A percentile compares a stretch with the other conserved stretches of the same genome.
These are phyloP conservation scores for Fusarium liriodendri DNA, from an alignment of 2,329 filamentous ascomycete genomes.

Conservation along the genomic window DNA sequence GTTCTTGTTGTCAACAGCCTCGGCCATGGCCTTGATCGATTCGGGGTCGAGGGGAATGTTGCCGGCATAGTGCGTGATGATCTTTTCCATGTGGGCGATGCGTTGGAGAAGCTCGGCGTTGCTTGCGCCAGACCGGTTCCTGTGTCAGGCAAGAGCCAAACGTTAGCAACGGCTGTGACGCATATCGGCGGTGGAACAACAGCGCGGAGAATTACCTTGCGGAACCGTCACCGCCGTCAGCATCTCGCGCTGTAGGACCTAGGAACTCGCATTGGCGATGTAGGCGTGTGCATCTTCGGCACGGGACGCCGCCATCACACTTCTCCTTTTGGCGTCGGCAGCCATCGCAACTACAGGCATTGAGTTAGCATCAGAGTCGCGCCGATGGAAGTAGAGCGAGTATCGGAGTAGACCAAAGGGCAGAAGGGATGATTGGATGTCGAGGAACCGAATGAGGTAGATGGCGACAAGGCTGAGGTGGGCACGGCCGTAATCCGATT, in stretches of 20 bases:
- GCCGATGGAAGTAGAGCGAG: too few relatives aligned
- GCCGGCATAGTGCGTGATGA: constrained; percentile 60
- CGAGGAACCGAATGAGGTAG: neutral
- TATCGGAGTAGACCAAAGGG: neutral
- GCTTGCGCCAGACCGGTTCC: constrained; percentile 38
- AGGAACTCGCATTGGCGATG: constrained; percentile 62
- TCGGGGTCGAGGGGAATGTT: constrained; percentile 47
- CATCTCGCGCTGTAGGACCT: constrained; percentile 47
- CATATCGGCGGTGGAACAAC: neutral
- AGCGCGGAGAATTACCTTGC: constrained; percentile 25
- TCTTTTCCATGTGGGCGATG: constrained; percentile 55
- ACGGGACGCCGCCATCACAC: constrained; percentile 66
- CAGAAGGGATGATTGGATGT: neutral
- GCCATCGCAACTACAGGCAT: constrained; percentile 59
- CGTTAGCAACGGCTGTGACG: constrained; percentile 19
- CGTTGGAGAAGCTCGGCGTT: constrained; percentile 42
- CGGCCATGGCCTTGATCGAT: constrained; percentile 53
- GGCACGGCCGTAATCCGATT: constrained; percentile 7
- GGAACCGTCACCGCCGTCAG: constrained; percentile 41
- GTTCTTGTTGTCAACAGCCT: constrained; percentile 54
- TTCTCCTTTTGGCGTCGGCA: constrained; percentile 67
- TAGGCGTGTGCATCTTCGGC: constrained; percentile 63
- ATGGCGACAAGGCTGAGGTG: constrained; percentile 3
- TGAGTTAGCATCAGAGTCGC: constrained; percentile 18
- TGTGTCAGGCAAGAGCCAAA: constrained; percentile 4